Evolutionary conservation across 805 yeast species (phyloP).

Genomic region (Suhomyces tanzawaensis): DNA sequence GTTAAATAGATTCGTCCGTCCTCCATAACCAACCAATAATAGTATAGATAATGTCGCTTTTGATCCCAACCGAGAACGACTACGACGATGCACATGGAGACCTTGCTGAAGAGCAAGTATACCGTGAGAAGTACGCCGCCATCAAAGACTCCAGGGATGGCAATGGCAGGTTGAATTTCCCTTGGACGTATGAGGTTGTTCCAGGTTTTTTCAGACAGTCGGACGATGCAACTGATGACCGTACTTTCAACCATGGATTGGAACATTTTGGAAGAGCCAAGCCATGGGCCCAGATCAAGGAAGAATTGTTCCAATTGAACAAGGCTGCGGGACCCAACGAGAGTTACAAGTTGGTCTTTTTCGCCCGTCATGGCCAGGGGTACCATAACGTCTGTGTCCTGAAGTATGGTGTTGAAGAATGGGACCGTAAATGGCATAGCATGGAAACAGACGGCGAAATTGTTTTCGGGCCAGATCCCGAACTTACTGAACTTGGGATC

Average conservation of each 20-base stretch:
- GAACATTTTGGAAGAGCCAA: constrained; percentile 45
- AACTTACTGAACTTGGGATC: constrained; percentile 53
- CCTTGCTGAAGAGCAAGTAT: constrained; percentile 17
- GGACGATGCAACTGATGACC: constrained; percentile 43
- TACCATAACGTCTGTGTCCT: constrained; percentile 56
- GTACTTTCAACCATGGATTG: constrained; percentile 40
- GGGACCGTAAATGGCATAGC: constrained; percentile 56
- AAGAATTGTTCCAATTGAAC: constrained; percentile 36
- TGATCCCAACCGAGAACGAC: constrained; percentile 25
- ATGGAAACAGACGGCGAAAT: constrained; percentile 53
- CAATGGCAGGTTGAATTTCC: constrained; percentile 24
- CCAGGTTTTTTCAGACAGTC: constrained; percentile 51
- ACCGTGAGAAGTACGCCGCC: constrained; percentile 9
- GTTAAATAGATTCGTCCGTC: no score
- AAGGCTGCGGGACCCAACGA: constrained; percentile 32
- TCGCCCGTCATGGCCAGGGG: constrained; percentile 73
- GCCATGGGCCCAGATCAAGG: constrained; percentile 39
- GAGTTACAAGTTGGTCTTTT: constrained; percentile 46
- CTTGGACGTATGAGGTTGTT: constrained; percentile 50
- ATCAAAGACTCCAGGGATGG: constrained; percentile 17
- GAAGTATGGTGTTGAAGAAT: constrained; percentile 54
- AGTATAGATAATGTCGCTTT: constrained; percentile 15
- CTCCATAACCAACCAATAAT: neutral
- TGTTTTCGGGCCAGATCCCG: constrained; percentile 60
- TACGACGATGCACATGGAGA: constrained; percentile 27